A percentile compares a stretch with the other conserved stretches of the same genome.
Evolutionary conservation across 352 stramenopile genomes (phyloP).

Genomic region (Globisporangium sylvaticum): DNA sequence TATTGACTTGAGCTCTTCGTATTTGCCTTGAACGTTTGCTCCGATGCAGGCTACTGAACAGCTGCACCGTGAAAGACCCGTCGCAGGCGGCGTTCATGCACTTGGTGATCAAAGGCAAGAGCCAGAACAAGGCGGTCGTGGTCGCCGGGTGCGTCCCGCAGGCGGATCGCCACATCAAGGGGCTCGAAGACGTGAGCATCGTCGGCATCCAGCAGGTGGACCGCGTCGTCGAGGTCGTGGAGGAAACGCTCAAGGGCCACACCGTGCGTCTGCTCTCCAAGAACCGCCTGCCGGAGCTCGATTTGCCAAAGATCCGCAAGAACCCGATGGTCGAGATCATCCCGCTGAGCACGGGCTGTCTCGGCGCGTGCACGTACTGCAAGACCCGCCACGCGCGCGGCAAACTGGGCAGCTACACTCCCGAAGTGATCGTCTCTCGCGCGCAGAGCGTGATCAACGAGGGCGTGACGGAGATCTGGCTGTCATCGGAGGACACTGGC

Average conservation of each 20-base stretch:
- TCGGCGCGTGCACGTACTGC: slow-evolving; percentile 92
- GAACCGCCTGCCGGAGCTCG: slow-evolving; percentile 76
- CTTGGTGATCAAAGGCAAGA: slow-evolving; percentile 76
- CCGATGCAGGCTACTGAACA: slow-evolving; percentile 77
- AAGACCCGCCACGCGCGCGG: slow-evolving; percentile 91
- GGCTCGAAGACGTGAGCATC: slow-evolving; percentile 81
- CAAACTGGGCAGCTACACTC: slow-evolving; percentile 86
- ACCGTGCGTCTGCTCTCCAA: slow-evolving; percentile 82
- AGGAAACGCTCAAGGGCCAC: slow-evolving; percentile 90
- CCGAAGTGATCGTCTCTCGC: slow-evolving; percentile 71
- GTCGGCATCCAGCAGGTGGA: slow-evolving; percentile 91
- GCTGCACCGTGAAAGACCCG: slow-evolving; percentile 93
- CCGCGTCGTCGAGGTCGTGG: slow-evolving; percentile 88
- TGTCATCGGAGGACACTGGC: slow-evolving; percentile 90
- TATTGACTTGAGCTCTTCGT: not conserved
- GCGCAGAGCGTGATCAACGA: slow-evolving; percentile 63
- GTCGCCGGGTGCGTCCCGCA: slow-evolving; percentile 91
- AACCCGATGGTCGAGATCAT: slow-evolving; percentile 93
- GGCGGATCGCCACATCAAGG: slow-evolving; percentile 80
- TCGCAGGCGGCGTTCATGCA: slow-evolving; percentile 90
- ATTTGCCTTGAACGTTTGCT: not conserved
- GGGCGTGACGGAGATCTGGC: slow-evolving; percentile 90
- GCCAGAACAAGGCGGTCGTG: slow-evolving; percentile 81
- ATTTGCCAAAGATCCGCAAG: slow-evolving; percentile 91
- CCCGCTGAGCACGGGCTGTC: slow-evolving; percentile 88